Percentiles rank a stretch among this genome's conserved stretches.
phyloP scores from a whole-genome alignment of 2,329 filamentous ascomycete species.

The Allantophomopsis lycopodina region DNA sequence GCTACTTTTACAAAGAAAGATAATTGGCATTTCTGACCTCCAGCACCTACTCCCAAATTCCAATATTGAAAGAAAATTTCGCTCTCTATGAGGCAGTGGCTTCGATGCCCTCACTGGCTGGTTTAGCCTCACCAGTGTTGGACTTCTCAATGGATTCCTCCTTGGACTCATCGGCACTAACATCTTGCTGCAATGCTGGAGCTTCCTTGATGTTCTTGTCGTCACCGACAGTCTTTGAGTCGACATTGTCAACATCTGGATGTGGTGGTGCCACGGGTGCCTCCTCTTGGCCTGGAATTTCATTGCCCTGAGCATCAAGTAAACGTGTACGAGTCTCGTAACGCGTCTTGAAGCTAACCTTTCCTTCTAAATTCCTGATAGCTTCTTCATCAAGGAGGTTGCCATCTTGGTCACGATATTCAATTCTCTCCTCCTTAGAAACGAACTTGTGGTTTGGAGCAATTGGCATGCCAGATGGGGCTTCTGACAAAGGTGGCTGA shows the following conservation, averaged over 20 bases:
- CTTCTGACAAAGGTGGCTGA: slow-evolving; percentile 14
- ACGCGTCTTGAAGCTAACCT: slow-evolving; percentile 88
- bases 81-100: slow-evolving; percentile 19
- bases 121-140: slow-evolving; percentile 32
- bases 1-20: no score
- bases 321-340: slow-evolving; percentile 91
- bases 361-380: slow-evolving; percentile 73
- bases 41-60: no score
- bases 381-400: slow-evolving; percentile 77
- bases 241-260: slow-evolving; percentile 36
- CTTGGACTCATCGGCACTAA: slow-evolving; percentile 39
- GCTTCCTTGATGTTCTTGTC: slow-evolving; percentile 22
- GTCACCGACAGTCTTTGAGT: slow-evolving; percentile 38
- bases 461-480: slow-evolving; percentile 11
- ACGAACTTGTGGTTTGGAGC: slow-evolving; percentile 14
- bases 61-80: no score
- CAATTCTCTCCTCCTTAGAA: slow-evolving; percentile 62
- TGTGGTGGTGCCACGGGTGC: slow-evolving; percentile 17
- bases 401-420: slow-evolving; percentile 90
- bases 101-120: slow-evolving; percentile 48
- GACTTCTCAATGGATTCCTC: slow-evolving; percentile 39
- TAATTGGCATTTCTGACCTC: no score
- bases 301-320: slow-evolving; percentile 67
- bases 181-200: slow-evolving; percentile 23
- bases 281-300: slow-evolving; percentile 30